Base-by-base conservation (phyloP, 768 basidiomycete species). In the Termitomyces sp. region DNA sequence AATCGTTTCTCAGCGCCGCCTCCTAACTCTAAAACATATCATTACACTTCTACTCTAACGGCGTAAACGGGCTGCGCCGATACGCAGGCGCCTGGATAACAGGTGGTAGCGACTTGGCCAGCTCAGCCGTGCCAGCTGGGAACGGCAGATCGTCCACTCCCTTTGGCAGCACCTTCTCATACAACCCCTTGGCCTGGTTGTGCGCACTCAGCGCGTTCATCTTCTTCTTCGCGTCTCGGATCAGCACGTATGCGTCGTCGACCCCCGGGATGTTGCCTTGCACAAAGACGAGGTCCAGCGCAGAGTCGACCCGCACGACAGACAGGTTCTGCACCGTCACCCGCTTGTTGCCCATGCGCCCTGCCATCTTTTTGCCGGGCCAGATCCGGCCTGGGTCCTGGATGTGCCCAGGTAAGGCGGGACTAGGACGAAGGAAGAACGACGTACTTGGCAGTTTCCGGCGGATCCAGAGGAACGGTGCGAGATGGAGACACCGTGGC, bases 281-380 rank as follows among this genome's bases (percentile, higher is more conserved):
- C 52, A 99, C 86, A 70, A 89, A 98, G 55, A 99, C 77, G 52
- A 98, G 82, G 72, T 98, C 88, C 47, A 97, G 83, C 14, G 76
- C 73, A 21, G 83, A 83, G 75, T 99, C 97, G 57, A 99, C 81
- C 21, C 94, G 89, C 54, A 94, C 81, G 42, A 98, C 92, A 1
- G 86, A 71, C 25, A 98, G 84, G 67, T 98, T 98, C 66, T 96
- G 94, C 14, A 80, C 79, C 8, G 96, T 98, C 9, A 82, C 81
- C 40, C 86, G 85, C 60, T 83, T 79, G 55, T 85, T 88, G 49
- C 97, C 97, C 78, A 98, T 86, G 23, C 86, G 87, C 34, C 97
- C 97, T 10, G 96, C 85, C 96, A 97, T 98, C 78, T 98, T 98
- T 76, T 94, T 97, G 37, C 97, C 97, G 3, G 97, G 97, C 74